Conservation (phyloP, 2,329 filamentous ascomycete species). For the Harringtonia lauricola region DNA sequence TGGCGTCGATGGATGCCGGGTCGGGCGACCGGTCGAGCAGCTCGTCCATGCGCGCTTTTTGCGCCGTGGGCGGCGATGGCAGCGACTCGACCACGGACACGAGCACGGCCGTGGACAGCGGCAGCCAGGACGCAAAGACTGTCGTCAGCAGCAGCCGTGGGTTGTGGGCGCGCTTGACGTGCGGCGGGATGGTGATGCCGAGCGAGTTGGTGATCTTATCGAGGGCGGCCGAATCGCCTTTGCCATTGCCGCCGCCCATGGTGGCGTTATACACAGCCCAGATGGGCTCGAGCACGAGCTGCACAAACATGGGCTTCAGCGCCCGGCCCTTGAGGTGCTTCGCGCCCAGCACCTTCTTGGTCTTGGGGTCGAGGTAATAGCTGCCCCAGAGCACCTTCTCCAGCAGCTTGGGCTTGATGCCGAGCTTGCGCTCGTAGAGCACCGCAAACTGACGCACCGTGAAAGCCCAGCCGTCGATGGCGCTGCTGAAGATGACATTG, state of each 20-base stretch:
- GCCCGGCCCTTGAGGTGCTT: conserved; percentile 90
- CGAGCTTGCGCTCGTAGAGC: conserved; percentile 92
- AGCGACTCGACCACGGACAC: conserved; percentile 92
- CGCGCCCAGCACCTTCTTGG: conserved; percentile 78
- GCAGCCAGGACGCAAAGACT: conserved; percentile 82
- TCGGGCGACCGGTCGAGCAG: conserved; percentile 75
- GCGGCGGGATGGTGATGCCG: conserved; percentile 71
- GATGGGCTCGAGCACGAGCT: conserved; percentile 87
- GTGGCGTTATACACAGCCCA: conserved; percentile 95
- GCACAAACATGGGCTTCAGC: conserved; percentile 95
- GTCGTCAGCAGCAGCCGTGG: conserved; percentile 73
- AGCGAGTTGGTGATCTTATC: conserved; percentile 95
- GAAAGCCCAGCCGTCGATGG: conserved; percentile 98
- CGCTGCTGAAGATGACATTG: conserved; percentile 97
- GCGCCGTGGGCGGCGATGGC: conserved; percentile 71
- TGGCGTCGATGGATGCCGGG: conserved; percentile 54
- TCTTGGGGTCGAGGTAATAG: conserved; percentile 94
- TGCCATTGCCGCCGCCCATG: conserved; percentile 68
- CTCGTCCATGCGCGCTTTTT: conserved; percentile 67
- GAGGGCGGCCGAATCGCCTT: conserved; percentile 68
- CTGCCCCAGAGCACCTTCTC: conserved; percentile 96
- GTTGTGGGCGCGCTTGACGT: conserved; percentile 75
- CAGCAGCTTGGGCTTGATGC: conserved; percentile 76
- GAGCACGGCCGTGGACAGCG: conserved; percentile 80
- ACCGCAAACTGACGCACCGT: conserved; percentile 89